A percentile compares a stretch with the other conserved stretches of the same genome.
Conservation (phyloP, 2,329 filamentous ascomycete genomes). For the Rutstroemia sp. region DNA sequence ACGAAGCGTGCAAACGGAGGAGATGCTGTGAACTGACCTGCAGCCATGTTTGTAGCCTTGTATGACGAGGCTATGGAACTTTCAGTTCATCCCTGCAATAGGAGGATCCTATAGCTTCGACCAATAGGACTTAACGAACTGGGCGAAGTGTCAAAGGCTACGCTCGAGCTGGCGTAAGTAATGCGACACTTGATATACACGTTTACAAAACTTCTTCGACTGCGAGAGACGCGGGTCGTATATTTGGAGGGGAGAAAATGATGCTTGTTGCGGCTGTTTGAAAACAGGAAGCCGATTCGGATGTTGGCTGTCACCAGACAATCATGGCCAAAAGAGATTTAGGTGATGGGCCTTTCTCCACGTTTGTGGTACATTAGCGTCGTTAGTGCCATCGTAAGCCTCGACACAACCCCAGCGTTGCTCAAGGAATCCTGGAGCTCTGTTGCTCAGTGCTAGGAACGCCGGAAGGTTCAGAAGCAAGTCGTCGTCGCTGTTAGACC, state of each 20-base stretch:
- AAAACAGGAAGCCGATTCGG: not conserved
- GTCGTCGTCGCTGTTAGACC: not conserved
- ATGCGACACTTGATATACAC: too few relatives aligned
- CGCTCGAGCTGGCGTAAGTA: too few relatives aligned
- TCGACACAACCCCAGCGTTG: not conserved
- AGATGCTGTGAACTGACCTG: constrained; percentile 19
- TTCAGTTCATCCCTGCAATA: constrained; percentile 15
- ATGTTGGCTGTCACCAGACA: not conserved
- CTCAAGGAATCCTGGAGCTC: not conserved
- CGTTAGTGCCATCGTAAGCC: not conserved
- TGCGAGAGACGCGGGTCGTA: too few relatives aligned
- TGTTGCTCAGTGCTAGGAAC: not conserved
- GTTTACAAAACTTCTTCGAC: too few relatives aligned
- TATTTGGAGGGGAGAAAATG: not conserved
- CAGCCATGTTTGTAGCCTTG: constrained; percentile 27
- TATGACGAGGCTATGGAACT: constrained; percentile 18
- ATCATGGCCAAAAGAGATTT: not conserved
- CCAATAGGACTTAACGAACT: not conserved
- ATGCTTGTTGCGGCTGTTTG: not conserved
- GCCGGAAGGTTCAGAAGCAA: not conserved
- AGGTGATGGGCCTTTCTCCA: constrained; percentile 8
- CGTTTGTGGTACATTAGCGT: not conserved
- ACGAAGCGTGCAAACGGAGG: not conserved
- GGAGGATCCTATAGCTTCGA: not conserved
- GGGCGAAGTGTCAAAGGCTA: not conserved